These are phyloP conservation scores for Plantago elongata DNA, from an alignment of 257 asterid species.

Conservation along the genomic window DNA sequence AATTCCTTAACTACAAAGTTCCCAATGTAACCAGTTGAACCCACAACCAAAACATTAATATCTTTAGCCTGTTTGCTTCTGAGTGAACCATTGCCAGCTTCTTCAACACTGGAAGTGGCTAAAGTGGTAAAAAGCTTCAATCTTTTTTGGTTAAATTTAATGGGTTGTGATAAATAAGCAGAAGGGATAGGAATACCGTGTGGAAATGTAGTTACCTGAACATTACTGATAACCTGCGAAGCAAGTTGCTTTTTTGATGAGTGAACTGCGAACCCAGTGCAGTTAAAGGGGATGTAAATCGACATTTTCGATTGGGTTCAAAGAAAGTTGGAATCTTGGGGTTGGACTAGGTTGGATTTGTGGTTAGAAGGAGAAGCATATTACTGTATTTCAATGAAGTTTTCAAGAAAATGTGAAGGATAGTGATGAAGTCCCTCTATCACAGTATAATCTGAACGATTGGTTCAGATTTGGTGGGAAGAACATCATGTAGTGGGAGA, in stretches of 20 bases:
- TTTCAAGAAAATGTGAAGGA: constrained; percentile 26
- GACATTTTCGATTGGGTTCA: constrained; percentile 49
- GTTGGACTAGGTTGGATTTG: neutral
- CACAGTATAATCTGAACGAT: constrained; percentile 56
- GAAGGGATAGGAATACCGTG: constrained; percentile 35
- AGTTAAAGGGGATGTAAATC: constrained; percentile 41
- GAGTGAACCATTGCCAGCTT: constrained; percentile 41
- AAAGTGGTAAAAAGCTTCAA: constrained; percentile 34
- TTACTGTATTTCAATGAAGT: constrained; percentile 5
- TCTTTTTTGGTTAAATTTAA: constrained; percentile 27
- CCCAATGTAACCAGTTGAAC: constrained; percentile 94
- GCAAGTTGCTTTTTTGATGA: constrained; percentile 26
- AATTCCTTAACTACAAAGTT: constrained; percentile 77
- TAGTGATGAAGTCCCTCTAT: constrained; percentile 22
- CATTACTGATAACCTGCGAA: constrained; percentile 36
- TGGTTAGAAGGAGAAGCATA: constrained; percentile 23
- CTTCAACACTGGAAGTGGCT: constrained; percentile 36
- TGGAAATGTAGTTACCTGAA: constrained; percentile 46
- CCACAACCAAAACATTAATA: constrained; percentile 70
- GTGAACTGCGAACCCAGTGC: constrained; percentile 37
- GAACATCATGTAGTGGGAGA: neutral
- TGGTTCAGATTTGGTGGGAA: constrained; percentile 52
- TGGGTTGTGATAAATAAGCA: constrained; percentile 29
- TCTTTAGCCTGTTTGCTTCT: constrained; percentile 65
- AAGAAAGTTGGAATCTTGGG: constrained; percentile 24